These are phyloP conservation scores for Tolypocladium album DNA, from an alignment of 2,329 filamentous ascomycete genomes.

Conservation along the genomic window DNA sequence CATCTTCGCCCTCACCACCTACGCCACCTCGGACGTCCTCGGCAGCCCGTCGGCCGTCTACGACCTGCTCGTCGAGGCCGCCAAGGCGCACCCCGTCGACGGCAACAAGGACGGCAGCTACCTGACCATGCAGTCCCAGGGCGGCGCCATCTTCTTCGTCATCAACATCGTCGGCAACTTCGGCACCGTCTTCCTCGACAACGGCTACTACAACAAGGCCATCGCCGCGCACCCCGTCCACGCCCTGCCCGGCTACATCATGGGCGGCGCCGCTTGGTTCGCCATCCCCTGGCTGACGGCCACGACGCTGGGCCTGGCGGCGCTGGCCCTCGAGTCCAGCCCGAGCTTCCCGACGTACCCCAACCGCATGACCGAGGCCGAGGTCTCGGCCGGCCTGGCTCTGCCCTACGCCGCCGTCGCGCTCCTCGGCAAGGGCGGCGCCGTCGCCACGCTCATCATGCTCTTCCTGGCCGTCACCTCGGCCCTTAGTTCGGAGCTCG, in stretches of 20 bases:
- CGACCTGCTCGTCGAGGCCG: conserved; percentile 62
- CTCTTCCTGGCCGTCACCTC: conserved; percentile 88
- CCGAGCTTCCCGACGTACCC: conserved; percentile 64
- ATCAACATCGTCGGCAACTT: conserved; percentile 83
- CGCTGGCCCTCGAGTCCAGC: conserved; percentile 66
- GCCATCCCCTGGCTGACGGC: conserved; percentile 86
- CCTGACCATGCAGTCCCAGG: conserved; percentile 61
- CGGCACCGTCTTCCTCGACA: conserved; percentile 75
- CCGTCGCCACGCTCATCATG: conserved; percentile 66
- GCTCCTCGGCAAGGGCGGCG: conserved; percentile 71
- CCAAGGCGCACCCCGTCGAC: conserved; percentile 58
- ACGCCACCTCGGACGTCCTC: conserved; percentile 60
- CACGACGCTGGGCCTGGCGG: conserved; percentile 78
- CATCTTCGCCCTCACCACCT: conserved; percentile 72
- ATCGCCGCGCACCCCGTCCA: conserved; percentile 80
- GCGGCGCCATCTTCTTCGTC: conserved; percentile 82
- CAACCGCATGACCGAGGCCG: conserved; percentile 57
- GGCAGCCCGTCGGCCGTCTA: conserved; percentile 71
- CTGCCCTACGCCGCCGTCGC: conserved; percentile 79
- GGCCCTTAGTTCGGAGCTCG: conserved; percentile 71
- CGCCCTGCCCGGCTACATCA: conserved; percentile 78
- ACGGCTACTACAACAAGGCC: conserved; percentile 88
- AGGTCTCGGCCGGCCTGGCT: conserved; percentile 75
- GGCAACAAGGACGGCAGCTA: conserved; percentile 78
- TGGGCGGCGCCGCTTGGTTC: conserved; percentile 83